Base-by-base conservation (phyloP, 2,329 filamentous ascomycete species). In the Aspergillus brunneoviolaceus region DNA sequence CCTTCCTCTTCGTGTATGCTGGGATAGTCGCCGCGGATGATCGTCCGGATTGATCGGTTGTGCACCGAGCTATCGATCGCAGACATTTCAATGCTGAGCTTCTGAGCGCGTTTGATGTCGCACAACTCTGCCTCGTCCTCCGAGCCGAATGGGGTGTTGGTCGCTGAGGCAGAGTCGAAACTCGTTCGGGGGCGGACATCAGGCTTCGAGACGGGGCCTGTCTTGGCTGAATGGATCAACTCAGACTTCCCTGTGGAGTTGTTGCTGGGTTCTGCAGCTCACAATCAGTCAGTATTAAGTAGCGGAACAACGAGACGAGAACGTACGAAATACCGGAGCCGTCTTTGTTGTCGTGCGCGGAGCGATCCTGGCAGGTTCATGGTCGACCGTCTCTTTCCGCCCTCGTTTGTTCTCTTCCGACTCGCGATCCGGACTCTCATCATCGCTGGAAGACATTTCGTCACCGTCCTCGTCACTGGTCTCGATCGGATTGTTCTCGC, bases 71-170 rank as follows among this genome's bases (percentile, higher is more conserved):
- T 86, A 62, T 81, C 78, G 49, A 96, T 87, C 6, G 89, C 85
- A 0, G 92, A 96, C 77, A 93, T 88, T 53, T 87, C 88, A 62
- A 98, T 85, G 1, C 88, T 85, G 52, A 99, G 84, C 64, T 89
- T 91, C 75, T 98, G 95, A 0, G 95, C 95, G 35, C 89, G 86
- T 75, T 90, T 91, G 67, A 98, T 91, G 67, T 96, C 93, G 29
- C 87, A 88, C 52, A 93, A 81, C 59, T 96, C 91, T 25, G 89
- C 89, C 73, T 96, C 92, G 33, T 92, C 89, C 60, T 98, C 95
- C 2, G 92, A 96, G 63, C 92, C 89, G 59, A 92, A 83, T 0
- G 86, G 86, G 0, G 85, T 87, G 3, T 82, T 81, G 48, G 81
- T 66, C 31, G 79, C 79, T 79, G 89, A 76, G 78, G 84, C 84